Evolutionary conservation across 1,284 basidiomycete genomes (phyloP).

Genomic region (Sutorius eximius): DNA sequence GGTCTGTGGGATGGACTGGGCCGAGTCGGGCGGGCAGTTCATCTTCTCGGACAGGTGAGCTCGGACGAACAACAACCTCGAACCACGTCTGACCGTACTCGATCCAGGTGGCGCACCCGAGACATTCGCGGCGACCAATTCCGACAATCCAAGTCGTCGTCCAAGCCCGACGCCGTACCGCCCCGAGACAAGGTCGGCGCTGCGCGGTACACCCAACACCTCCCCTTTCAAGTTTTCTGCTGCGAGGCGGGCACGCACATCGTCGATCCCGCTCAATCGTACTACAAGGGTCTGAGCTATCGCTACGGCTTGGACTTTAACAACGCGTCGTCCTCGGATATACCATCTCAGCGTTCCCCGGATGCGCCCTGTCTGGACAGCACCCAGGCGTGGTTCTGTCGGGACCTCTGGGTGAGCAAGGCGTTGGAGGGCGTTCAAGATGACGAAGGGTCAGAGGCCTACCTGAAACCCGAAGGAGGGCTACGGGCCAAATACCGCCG

Average conservation of each 20-base stretch:
- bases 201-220: conserved; percentile 81
- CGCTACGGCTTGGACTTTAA: conserved; percentile 77
- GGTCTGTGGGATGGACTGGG: conserved; percentile 99
- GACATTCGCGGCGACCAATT: conserved; percentile 96
- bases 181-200: conserved; percentile 82
- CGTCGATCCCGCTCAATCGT: conserved; percentile 89
- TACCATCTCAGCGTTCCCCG: conserved; percentile 57
- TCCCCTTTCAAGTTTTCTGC: conserved; percentile 96
- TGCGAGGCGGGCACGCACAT: conserved; percentile 96
- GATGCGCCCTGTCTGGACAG: conserved; percentile 90
- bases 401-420: conserved; percentile 87
- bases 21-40: conserved; percentile 93
- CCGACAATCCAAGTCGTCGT: conserved; percentile 89
- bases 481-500: conserved; percentile 33
- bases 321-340: conserved; percentile 69
- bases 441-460: conserved; percentile 42
- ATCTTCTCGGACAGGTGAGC: conserved; percentile 91
- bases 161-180: conserved; percentile 86
- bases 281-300: conserved; percentile 85
- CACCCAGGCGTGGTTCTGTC: conserved; percentile 93
- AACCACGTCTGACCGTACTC: background rate
- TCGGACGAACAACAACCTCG: too few relatives aligned
- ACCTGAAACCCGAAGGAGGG: conserved; percentile 35
- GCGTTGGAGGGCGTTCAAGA: conserved; percentile 72
- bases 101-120: conserved; percentile 83